Percentiles rank a stretch among this genome's conserved stretches.
Evolutionary conservation across 2,329 filamentous ascomycete species (phyloP).

Genomic region (Corinectria fuckeliana): DNA sequence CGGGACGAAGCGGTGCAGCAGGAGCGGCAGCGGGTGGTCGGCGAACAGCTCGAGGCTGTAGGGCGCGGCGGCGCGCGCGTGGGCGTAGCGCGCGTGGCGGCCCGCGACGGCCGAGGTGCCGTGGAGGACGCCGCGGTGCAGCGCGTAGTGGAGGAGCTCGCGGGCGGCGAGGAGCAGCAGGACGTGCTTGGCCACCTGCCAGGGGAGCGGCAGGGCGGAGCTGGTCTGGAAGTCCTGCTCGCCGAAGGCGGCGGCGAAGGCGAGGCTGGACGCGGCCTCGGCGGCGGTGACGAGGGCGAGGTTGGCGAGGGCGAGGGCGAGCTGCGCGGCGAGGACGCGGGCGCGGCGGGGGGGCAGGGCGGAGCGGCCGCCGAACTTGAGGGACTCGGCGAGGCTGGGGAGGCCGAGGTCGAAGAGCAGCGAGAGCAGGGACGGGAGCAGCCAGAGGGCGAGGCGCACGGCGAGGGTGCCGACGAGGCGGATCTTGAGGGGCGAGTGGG

Average conservation of each 20-base stretch:
- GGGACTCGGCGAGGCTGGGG: slow-evolving; percentile 69
- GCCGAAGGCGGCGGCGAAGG: slow-evolving; percentile 43
- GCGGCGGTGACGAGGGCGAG: slow-evolving; percentile 50
- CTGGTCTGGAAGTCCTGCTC: slow-evolving; percentile 55
- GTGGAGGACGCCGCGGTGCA: slow-evolving; percentile 78
- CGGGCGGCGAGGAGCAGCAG: slow-evolving; percentile 51
- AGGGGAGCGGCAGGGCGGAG: slow-evolving; percentile 59
- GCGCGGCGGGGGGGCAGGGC: slow-evolving; percentile 56
- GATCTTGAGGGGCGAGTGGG: slow-evolving; percentile 75
- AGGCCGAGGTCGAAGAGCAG: slow-evolving; percentile 74
- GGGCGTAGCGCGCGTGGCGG: slow-evolving; percentile 54
- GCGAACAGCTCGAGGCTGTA: slow-evolving; percentile 70
- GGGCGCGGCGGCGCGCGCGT: slow-evolving; percentile 61
- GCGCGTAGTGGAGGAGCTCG: slow-evolving; percentile 72
- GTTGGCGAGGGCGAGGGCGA: slow-evolving; percentile 55
- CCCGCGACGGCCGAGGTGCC: slow-evolving; percentile 45
- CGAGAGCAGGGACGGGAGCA: slow-evolving; percentile 75
- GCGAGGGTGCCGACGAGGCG: slow-evolving; percentile 75
- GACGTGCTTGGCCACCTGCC: slow-evolving; percentile 59
- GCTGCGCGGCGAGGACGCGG: slow-evolving; percentile 42
- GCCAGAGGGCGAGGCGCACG: slow-evolving; percentile 72
- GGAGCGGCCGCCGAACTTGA: slow-evolving; percentile 70
- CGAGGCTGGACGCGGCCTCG: slow-evolving; percentile 51
- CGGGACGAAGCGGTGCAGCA: slow-evolving; percentile 69
- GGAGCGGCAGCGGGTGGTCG: slow-evolving; percentile 70